Conservation (phyloP, 139 green algal species). For the Diplosphaera chodatii region DNA sequence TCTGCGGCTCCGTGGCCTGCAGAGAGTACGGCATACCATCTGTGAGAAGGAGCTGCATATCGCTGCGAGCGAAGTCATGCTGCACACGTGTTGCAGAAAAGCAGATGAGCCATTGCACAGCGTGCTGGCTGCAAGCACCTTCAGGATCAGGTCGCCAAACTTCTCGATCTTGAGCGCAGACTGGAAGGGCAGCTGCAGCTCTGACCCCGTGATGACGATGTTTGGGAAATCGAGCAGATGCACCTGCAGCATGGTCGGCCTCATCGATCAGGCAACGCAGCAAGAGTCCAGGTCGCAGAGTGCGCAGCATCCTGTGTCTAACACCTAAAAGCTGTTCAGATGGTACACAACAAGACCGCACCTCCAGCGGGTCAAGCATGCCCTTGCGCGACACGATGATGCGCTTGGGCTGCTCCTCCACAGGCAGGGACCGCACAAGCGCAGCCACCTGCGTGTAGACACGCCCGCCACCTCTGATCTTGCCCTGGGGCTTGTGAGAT, state of each 20-base stretch:
- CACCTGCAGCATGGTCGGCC: not conserved
- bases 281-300: too few species aligned
- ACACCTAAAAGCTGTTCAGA: too few species aligned
- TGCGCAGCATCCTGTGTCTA: too few species aligned
- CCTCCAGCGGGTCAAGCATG: slow-evolving; percentile 99
- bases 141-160: slow-evolving; percentile 96
- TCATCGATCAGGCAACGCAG: too few species aligned
- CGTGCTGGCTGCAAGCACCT: too few species aligned
- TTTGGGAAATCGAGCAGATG: slow-evolving; percentile 99
- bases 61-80: too few species aligned
- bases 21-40: too few species aligned
- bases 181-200: slow-evolving; percentile 99
- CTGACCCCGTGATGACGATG: slow-evolving; percentile 98
- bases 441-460: slow-evolving; percentile 65
- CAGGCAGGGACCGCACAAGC: slow-evolving; percentile 88
- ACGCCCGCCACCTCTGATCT: too few species aligned
- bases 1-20: slow-evolving; percentile 84
- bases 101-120: too few species aligned
- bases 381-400: slow-evolving; percentile 99
- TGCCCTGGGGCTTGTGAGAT: too few species aligned
- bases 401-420: slow-evolving; percentile 99
- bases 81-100: too few species aligned
- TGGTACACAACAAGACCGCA: slow-evolving; percentile 24
- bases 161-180: slow-evolving; percentile 93
- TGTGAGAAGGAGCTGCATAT: too few species aligned